A percentile compares a stretch with the other conserved stretches of the same genome.
These are phyloP conservation scores for Chlorella sp. DNA, from an alignment of 139 green algal species.

Conservation along the genomic window DNA sequence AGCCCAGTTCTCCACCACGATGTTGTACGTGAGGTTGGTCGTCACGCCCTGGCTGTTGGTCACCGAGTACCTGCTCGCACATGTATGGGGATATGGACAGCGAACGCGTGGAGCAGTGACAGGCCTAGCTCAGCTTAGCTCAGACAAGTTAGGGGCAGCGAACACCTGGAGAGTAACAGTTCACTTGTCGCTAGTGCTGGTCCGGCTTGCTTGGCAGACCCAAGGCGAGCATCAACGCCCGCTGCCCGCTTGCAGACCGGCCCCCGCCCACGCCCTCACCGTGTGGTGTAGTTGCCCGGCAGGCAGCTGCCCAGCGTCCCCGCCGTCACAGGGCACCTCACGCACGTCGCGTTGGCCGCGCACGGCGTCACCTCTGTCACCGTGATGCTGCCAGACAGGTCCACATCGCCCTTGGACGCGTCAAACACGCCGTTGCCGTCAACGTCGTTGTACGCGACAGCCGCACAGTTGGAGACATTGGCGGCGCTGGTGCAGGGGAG, in stretches of 20 bases:
- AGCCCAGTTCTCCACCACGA: not conserved
- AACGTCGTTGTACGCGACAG: slow-evolving; percentile 14
- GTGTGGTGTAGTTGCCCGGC: slow-evolving; percentile 2
- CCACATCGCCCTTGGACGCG: slow-evolving; percentile 5
- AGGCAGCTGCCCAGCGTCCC: slow-evolving; percentile 16
- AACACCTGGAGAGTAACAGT: too few species aligned
- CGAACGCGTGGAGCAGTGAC: too few species aligned
- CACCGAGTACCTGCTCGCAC: slow-evolving; percentile 1
- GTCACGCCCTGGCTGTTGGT: not conserved
- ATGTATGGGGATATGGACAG: too few species aligned
- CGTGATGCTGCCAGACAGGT: slow-evolving; percentile 18
- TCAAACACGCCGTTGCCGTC: not conserved
- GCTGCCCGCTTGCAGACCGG: too few species aligned
- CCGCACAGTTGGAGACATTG: slow-evolving; percentile 7
- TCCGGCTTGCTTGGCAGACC: too few species aligned
- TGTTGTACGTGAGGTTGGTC: not conserved
- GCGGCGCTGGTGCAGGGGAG: slow-evolving; percentile 12
- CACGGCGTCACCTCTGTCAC: slow-evolving; percentile 13
- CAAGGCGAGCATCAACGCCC: too few species aligned
- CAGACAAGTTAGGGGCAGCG: too few species aligned
- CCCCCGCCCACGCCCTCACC: too few species aligned
- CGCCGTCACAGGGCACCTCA: slow-evolving; percentile 11
- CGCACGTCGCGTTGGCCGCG: slow-evolving; percentile 13
- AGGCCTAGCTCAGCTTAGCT: too few species aligned
- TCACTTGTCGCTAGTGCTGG: too few species aligned